Conservation (phyloP, 768 basidiomycete species). For the Russula foetens region DNA sequence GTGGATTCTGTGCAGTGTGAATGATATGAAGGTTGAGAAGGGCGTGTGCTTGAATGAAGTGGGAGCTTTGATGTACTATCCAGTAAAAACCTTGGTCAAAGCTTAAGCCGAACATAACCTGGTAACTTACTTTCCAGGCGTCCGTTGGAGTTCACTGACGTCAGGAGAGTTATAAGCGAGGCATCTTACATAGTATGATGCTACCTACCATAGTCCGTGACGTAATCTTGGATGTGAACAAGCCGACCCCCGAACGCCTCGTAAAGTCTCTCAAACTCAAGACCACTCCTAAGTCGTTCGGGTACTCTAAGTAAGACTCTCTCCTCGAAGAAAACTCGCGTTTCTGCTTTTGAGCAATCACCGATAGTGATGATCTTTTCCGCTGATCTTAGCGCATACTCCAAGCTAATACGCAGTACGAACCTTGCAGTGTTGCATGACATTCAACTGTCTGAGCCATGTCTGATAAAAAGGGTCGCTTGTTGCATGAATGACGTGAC, state of each 20-base stretch:
- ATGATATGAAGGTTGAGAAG: slow-evolving; percentile 83
- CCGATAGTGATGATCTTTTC: slow-evolving; percentile 69
- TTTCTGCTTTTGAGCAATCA: slow-evolving; percentile 69
- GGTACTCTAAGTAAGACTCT: slow-evolving; percentile 63
- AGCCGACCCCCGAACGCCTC: slow-evolving; percentile 80
- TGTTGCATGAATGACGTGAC: slow-evolving; percentile 75
- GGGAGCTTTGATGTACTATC: slow-evolving; percentile 68
- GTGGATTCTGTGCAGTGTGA: slow-evolving; percentile 60
- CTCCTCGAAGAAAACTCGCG: slow-evolving; percentile 56
- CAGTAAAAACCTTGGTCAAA: not conserved
- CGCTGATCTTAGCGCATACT: not conserved
- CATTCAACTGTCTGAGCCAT: slow-evolving; percentile 71
- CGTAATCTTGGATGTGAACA: slow-evolving; percentile 75
- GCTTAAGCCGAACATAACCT: not conserved
- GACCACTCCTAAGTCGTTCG: slow-evolving; percentile 40
- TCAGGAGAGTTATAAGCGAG: not conserved
- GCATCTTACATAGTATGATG: not conserved
- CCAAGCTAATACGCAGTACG: not conserved
- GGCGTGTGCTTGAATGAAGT: slow-evolving; percentile 80
- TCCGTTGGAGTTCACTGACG: slow-evolving; percentile 65
- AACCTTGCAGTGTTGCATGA: slow-evolving; percentile 80
- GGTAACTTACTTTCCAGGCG: slow-evolving; percentile 50
- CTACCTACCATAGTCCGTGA: slow-evolving; percentile 59
- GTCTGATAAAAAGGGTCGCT: slow-evolving; percentile 83
- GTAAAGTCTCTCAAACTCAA: slow-evolving; percentile 67